A percentile compares a stretch with the other conserved stretches of the same genome.
phyloP scores from a whole-genome alignment of 192 early-diverging fungal genomes.

The Endogone sp. region DNA sequence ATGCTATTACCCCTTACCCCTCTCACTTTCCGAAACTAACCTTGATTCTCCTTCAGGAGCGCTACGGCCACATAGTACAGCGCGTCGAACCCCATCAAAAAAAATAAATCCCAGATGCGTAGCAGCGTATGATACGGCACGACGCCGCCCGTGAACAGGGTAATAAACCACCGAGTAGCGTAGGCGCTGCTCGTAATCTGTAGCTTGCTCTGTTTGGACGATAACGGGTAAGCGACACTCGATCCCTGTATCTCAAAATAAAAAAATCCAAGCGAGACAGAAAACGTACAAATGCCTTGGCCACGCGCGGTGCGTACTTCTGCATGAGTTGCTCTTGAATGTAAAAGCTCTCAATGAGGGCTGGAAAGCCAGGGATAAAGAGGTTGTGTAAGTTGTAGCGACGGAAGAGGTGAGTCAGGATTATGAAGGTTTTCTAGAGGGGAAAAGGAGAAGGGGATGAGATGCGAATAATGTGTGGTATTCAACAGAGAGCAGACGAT shows the following conservation, averaged over 20 bases:
- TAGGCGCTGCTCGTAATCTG: constrained; percentile 46
- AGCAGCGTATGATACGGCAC: constrained; percentile 46
- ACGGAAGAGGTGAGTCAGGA: constrained; percentile 45
- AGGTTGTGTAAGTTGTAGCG: constrained; percentile 45
- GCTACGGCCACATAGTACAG: constrained; percentile 48
- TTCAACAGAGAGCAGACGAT: neutral
- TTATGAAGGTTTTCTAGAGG: constrained; percentile 44
- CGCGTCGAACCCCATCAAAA: constrained; percentile 49
- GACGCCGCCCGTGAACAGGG: constrained; percentile 49
- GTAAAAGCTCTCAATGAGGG: constrained; percentile 49
- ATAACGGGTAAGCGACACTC: too few species aligned
- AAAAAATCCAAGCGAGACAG: neutral
- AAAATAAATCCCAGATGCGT: constrained; percentile 51
- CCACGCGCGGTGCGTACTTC: constrained; percentile 40
- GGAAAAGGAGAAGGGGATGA: too few species aligned
- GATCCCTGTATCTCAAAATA: neutral
- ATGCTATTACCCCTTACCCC: neutral
- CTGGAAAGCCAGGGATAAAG: constrained; percentile 51
- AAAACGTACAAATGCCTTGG: constrained; percentile 38
- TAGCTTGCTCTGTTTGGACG: constrained; percentile 32
- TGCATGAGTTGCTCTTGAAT: constrained; percentile 48
- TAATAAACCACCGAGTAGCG: constrained; percentile 58
- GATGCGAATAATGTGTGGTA: neutral
- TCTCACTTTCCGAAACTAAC: constrained; percentile 19
- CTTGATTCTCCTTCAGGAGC: constrained; percentile 39